Evolutionary conservation across 345 rosid species (phyloP).

Genomic region (Gossypium bickii): DNA sequence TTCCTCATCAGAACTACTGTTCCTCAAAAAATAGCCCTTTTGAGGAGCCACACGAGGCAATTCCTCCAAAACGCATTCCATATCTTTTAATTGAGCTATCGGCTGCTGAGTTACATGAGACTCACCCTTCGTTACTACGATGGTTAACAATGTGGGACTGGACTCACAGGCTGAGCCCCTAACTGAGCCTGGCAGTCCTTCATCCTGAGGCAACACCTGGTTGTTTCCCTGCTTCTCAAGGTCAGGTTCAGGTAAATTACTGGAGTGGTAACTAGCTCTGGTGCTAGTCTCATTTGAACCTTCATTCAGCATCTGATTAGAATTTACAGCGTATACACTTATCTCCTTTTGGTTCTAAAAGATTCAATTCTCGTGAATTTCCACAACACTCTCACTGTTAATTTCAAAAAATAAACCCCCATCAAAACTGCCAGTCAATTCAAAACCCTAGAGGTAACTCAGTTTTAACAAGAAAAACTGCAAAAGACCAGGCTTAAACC

Average conservation of each 20-base stretch:
- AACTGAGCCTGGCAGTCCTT: constrained; percentile 14
- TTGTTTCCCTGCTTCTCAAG: constrained; percentile 48
- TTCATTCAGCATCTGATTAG: constrained; percentile 44
- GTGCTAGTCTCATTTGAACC: constrained; percentile 21
- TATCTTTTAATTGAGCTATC: constrained; percentile 16
- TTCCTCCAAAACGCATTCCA: constrained; percentile 28
- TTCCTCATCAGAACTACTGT: constrained; percentile 59
- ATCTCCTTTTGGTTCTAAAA: neutral
- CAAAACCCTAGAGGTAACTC: constrained; percentile 6
- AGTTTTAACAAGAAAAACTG: neutral
- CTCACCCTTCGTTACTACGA: constrained; percentile 49
- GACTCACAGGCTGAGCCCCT: constrained; percentile 18
- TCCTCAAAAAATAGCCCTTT: constrained; percentile 52
- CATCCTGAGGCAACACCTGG: constrained; percentile 15
- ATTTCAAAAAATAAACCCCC: neutral
- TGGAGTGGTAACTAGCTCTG: constrained; percentile 12
- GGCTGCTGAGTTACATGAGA: constrained; percentile 24
- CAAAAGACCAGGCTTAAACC: neutral
- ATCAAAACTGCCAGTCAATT: neutral
- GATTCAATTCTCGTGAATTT: neutral
- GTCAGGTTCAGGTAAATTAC: constrained; percentile 24
- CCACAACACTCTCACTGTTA: neutral
- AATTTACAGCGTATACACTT: neutral
- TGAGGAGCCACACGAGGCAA: constrained; percentile 24
- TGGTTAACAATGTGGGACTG: constrained; percentile 27